Evolutionary conservation across 257 asterid genomes (phyloP).

Genomic region (Solanum etuberosum): DNA sequence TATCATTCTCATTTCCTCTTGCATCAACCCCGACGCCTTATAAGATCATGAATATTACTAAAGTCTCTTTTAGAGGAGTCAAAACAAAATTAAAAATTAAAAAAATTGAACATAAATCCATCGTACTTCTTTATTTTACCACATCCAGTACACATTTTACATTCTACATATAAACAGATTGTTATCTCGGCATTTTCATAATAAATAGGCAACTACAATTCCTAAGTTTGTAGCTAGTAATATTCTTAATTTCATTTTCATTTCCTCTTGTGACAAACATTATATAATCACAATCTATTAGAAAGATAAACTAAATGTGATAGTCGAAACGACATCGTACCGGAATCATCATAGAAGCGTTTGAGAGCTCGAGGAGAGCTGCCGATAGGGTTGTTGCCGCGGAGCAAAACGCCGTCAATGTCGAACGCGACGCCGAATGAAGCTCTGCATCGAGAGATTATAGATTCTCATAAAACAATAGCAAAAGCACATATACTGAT

Average conservation of each 20-base stretch:
- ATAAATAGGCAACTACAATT: not conserved
- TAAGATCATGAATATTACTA: not conserved
- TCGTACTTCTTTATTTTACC: not conserved
- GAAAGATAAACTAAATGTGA: not conserved
- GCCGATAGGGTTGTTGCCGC: conserved; percentile 69
- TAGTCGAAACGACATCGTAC: conserved; percentile 10
- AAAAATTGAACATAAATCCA: not conserved
- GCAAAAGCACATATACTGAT: not conserved
- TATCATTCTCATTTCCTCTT: not conserved
- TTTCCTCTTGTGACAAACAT: not conserved
- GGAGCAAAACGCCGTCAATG: conserved; percentile 88
- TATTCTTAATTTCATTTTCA: not conserved
- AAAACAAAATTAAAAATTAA: not conserved
- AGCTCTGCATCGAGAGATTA: conserved; percentile 9
- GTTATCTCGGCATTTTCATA: not conserved
- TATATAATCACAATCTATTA: not conserved
- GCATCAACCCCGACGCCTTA: not conserved
- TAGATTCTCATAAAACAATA: not conserved
- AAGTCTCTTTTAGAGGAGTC: not conserved
- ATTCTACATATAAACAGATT: not conserved
- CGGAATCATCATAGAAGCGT: conserved; percentile 59
- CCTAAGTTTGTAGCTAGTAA: not conserved
- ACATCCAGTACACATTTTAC: not conserved
- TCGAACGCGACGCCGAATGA: conserved; percentile 84
- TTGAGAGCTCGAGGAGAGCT: conserved; percentile 69